Conservation (phyloP, 345 rosid species). For the Eucalyptus guilfoylei region DNA sequence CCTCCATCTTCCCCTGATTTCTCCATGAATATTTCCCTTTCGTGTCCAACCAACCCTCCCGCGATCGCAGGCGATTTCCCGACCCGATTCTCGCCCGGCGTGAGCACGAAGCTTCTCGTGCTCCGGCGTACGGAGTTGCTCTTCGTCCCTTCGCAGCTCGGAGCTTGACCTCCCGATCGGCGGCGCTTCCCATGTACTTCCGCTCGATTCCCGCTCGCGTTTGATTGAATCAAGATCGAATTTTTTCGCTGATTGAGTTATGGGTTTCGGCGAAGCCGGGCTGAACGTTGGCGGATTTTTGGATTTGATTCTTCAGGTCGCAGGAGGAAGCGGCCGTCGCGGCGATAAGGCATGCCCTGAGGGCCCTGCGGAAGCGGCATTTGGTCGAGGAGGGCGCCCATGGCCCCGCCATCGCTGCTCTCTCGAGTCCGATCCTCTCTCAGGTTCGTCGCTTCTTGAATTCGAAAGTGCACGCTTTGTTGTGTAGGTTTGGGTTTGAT, state of each 20-base stretch:
- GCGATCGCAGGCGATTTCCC: background rate
- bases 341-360: conserved; percentile 74
- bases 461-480: background rate
- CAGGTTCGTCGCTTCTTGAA: conserved; percentile 32
- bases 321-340: conserved; percentile 42
- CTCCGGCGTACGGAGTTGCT: background rate
- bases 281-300: background rate
- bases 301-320: conserved; percentile 19
- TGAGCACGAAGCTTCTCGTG: background rate
- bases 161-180: background rate
- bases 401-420: conserved; percentile 70
- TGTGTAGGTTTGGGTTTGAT: background rate
- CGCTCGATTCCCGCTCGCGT: background rate
- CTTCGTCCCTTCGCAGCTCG: background rate
- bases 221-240: background rate
- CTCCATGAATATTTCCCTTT: background rate
- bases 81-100: background rate
- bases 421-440: conserved; percentile 64
- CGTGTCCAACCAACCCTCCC: background rate
- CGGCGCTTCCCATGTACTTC: background rate
- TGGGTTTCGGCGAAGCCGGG: background rate
- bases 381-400: conserved; percentile 91
- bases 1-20: background rate
- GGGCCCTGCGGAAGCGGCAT: conserved; percentile 78
- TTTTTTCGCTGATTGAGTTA: background rate